Conservation (phyloP, 345 rosid genomes). For the Eutrema yunnanense region DNA sequence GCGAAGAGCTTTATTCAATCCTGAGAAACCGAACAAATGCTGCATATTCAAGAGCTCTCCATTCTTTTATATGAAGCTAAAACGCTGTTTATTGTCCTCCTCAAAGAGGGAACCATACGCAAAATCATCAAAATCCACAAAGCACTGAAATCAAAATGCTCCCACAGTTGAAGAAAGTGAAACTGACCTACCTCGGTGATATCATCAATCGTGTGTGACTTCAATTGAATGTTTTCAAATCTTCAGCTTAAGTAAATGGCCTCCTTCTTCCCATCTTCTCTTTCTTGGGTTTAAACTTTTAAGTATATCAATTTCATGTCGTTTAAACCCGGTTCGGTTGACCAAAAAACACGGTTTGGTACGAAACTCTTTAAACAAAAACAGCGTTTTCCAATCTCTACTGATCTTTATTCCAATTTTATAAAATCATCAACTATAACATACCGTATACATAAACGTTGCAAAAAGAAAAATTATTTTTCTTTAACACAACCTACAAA, state of each 20-base stretch:
- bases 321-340: too few relatives aligned
- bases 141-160: not conserved
- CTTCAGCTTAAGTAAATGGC: conserved; percentile 50
- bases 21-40: too few relatives aligned
- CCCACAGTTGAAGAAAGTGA: not conserved
- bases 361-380: not conserved
- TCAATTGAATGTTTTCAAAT: conserved; percentile 56
- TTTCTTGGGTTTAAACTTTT: too few relatives aligned
- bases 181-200: conserved; percentile 56
- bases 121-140: not conserved
- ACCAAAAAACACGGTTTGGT: too few relatives aligned
- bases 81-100: conserved; percentile 78
- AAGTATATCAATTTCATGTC: too few relatives aligned
- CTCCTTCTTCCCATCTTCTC: too few relatives aligned
- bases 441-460: not conserved
- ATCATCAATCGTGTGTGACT: conserved; percentile 66
- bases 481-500: not conserved
- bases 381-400: not conserved
- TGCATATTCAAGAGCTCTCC: conserved; percentile 43
- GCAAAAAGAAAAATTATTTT: not conserved
- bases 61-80: conserved; percentile 66
- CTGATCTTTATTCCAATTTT: not conserved
- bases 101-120: conserved; percentile 22
- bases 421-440: not conserved
- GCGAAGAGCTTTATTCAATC: too few relatives aligned